Percentiles rank a stretch among this genome's conserved stretches.
These are phyloP conservation scores for Akanthomyces lecanii DNA, from an alignment of 2,329 filamentous ascomycete species.

Conservation along the genomic window DNA sequence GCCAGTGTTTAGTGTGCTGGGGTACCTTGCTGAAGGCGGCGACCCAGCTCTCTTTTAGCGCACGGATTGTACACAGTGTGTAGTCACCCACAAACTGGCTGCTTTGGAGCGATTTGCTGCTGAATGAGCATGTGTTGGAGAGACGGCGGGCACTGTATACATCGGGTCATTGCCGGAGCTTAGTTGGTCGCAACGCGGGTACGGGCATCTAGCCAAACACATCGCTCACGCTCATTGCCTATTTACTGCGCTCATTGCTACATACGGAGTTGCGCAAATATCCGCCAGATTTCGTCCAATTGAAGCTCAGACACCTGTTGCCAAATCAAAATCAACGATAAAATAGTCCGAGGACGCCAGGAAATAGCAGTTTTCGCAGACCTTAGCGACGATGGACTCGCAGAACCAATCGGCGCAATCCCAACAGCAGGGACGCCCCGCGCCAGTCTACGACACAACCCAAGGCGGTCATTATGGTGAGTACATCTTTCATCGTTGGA, in stretches of 20 bases:
- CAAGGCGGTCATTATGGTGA: conserved; percentile 76
- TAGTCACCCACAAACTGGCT: neutral
- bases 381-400: conserved; percentile 33
- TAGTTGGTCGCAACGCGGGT: conserved; percentile 3
- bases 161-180: conserved; percentile 11
- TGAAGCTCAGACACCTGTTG: neutral
- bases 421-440: conserved; percentile 56
- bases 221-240: conserved; percentile 4
- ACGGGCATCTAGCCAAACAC: conserved; percentile 11
- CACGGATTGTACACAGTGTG: conserved; percentile 9
- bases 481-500: conserved; percentile 23
- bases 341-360: neutral
- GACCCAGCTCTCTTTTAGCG: neutral
- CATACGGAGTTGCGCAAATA: neutral
- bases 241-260: conserved; percentile 7
- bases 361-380: neutral
- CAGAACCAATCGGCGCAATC: conserved; percentile 46
- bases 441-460: conserved; percentile 66
- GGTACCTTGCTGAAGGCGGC: neutral
- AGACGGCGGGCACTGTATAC: conserved; percentile 8
- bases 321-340: neutral
- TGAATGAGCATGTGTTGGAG: neutral
- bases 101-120: neutral
- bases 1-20: neutral
- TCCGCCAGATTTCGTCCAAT: neutral